A percentile compares a stretch with the other conserved stretches of the same genome.
Conservation (phyloP, 345 rosid species). For the Carallia pectinifolia region DNA sequence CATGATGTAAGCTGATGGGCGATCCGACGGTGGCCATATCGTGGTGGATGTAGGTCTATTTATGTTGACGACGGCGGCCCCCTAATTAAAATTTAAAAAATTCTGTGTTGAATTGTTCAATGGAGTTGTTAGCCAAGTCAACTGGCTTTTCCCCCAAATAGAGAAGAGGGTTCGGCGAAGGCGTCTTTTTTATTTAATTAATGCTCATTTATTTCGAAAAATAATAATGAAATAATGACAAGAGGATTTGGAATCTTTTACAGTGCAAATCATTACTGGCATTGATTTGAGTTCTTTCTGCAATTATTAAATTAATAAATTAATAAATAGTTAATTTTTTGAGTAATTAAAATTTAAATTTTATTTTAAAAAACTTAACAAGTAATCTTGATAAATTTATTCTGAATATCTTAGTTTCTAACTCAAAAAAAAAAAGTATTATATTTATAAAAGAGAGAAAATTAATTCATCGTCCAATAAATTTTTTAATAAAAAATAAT, state of each 20-base stretch:
- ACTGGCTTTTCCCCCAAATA: neutral
- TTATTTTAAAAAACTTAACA: too few species aligned
- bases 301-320: neutral
- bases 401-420: too few species aligned
- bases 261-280: neutral
- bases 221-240: neutral
- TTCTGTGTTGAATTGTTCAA: conserved; percentile 1
- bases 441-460: too few species aligned
- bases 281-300: neutral
- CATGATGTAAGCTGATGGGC: neutral
- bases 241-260: neutral
- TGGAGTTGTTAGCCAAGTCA: conserved; percentile 12
- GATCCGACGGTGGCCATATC: conserved; percentile 23
- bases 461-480: too few species aligned
- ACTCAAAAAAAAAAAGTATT: too few species aligned
- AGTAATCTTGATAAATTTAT: too few species aligned
- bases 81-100: neutral
- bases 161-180: conserved; percentile 18
- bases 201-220: neutral
- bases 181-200: neutral
- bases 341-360: too few species aligned
- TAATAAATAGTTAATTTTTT: too few species aligned
- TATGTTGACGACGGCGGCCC: neutral
- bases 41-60: conserved; percentile 1
- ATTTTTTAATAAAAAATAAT: neutral